Evolutionary conservation across 176 grass and related monocot genomes (phyloP), one percentile per base, ranked within the genome.

Genomic region (Aegilops sharonensis): DNA sequence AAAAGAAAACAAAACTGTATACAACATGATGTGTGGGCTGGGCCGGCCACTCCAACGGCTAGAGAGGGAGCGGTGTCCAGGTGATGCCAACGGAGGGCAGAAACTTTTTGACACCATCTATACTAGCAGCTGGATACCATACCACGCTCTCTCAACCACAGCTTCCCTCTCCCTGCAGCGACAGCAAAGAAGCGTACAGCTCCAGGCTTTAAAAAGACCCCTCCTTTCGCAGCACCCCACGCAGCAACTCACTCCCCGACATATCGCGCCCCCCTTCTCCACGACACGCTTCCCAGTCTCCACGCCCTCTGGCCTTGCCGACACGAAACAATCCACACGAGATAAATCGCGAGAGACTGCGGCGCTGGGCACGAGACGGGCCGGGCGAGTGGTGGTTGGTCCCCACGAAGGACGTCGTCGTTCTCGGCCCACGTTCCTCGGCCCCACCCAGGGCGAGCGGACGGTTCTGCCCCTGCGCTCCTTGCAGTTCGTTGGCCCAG

Each of bases 331-430:
- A 21, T 70, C 66, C 31, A 10, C 17, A 54, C 57, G 85, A 76
- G 59, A 87, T 70, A 47, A 47, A 77, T 8, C 86, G 72, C 10
- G 5, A 27, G 27, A 0, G 8, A 8, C 0, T 5, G 42, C 42
- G 42, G 42, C 42, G 42, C 42, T 43, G 10, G 11, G 78, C 4
- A 82, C 80, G 48, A 25, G 42, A 23, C 9, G 40, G 10, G 18
- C 42, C 6, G 21, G 10, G 60, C 35, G 3, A 6, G 11, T 21
- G 7, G 73, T 27, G 11, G 17, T 25, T 5, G 35, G 45, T 21
- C 83, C 78, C 75, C 85, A 78, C 89, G 92, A 84, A 85, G 87
- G 80, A 84, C 89, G 88, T 24, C 89, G 88, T 85, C 89, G 85
- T 25, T 84, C 88, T 87, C 65, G 79, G 87, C 81, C 85, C 85